A percentile compares a stretch with the other conserved stretches of the same genome.
Conservation (phyloP, 371 early-diverging fungal genomes). For the Mucor irregularis region DNA sequence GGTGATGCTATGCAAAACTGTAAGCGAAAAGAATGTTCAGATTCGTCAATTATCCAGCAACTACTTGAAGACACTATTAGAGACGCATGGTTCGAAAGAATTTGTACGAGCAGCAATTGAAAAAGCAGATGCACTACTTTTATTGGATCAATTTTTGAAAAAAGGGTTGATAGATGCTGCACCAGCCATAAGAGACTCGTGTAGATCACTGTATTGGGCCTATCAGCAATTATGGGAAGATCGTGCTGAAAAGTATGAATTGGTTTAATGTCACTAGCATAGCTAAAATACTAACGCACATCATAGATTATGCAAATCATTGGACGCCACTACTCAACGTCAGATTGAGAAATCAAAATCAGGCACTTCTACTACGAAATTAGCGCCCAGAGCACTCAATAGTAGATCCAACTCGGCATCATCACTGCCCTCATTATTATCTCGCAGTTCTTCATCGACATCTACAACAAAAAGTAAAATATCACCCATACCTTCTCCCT, state of each 20-base stretch:
- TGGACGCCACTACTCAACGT: constrained; percentile 8
- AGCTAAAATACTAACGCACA: too few species aligned
- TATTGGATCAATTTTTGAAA: constrained; percentile 23
- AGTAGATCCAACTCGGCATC: neutral
- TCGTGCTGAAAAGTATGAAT: constrained; percentile 30
- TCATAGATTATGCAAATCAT: neutral
- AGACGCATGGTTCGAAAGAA: constrained; percentile 35
- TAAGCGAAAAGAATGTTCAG: constrained; percentile 39
- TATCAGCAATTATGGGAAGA: constrained; percentile 29
- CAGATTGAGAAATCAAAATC: constrained; percentile 3
- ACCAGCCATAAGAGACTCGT: constrained; percentile 32
- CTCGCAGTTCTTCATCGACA: neutral
- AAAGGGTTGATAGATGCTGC: constrained; percentile 40
- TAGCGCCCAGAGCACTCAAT: neutral
- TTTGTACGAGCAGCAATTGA: constrained; percentile 22
- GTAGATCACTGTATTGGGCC: constrained; percentile 32
- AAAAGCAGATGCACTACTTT: constrained; percentile 14
- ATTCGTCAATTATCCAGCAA: constrained; percentile 28
- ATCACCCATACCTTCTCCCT: neutral
- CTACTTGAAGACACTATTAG: constrained; percentile 29
- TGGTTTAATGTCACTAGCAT: too few species aligned
- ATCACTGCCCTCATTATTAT: neutral
- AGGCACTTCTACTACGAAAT: neutral
- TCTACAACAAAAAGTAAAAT: neutral
- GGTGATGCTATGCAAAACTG: constrained; percentile 10